These are phyloP conservation scores for Skeletonema menzelii DNA, from an alignment of 108 stramenopile genomes.

Conservation along the genomic window DNA sequence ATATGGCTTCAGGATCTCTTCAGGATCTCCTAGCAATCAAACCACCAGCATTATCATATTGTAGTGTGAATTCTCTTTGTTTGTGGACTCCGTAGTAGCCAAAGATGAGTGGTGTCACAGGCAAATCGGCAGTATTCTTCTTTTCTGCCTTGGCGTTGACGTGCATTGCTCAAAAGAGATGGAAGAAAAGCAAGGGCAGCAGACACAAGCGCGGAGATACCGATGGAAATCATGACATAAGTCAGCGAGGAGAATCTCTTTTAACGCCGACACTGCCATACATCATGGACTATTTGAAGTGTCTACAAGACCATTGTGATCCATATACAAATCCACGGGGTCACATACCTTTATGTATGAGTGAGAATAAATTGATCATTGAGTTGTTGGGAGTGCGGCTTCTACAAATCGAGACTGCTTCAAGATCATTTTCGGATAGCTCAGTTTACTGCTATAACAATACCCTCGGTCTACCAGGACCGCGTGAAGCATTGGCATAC, in stretches of 20 bases:
- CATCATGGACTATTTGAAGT: constrained; percentile 51
- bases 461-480: constrained; percentile 70
- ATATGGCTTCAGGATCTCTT: too few species aligned
- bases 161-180: not conserved
- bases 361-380: constrained; percentile 81
- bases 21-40: too few species aligned
- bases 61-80: too few species aligned
- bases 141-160: not conserved
- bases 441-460: constrained; percentile 79
- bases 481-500: constrained; percentile 81
- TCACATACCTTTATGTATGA: constrained; percentile 73
- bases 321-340: constrained; percentile 59
- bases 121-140: not conserved
- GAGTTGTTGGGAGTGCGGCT: constrained; percentile 73
- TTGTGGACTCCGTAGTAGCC: too few species aligned
- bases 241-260: constrained; percentile 43
- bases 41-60: too few species aligned
- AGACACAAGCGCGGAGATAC: not conserved
- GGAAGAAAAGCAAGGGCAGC: not conserved
- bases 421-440: constrained; percentile 73
- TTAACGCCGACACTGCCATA: constrained; percentile 60
- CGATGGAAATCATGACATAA: constrained; percentile 17
- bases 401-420: constrained; percentile 62
- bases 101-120: not conserved
- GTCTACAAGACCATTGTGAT: constrained; percentile 72